These are phyloP conservation scores for Fusarium chaquense DNA, from an alignment of 2,329 filamentous ascomycete genomes.

Conservation along the genomic window DNA sequence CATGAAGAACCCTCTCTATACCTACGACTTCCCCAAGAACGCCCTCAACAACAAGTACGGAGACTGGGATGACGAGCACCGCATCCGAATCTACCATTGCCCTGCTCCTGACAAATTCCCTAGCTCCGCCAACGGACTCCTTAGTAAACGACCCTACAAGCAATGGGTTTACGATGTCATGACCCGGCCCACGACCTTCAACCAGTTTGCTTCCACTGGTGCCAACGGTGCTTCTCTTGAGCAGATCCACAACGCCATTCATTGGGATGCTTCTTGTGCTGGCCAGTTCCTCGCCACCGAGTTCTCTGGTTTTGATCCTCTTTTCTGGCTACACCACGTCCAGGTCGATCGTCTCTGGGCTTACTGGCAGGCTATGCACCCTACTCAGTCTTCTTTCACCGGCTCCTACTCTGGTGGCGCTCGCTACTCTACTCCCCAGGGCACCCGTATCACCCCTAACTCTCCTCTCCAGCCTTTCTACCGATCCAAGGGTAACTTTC, in stretches of 20 bases:
- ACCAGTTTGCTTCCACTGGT: constrained; percentile 52
- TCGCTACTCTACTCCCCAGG: constrained; percentile 57
- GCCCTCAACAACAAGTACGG: constrained; percentile 56
- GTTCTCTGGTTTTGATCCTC: constrained; percentile 60
- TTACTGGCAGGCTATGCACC: constrained; percentile 62
- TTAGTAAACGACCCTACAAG: constrained; percentile 53
- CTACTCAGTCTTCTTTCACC: constrained; percentile 52
- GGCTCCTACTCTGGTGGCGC: constrained; percentile 52
- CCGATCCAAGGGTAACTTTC: constrained; percentile 53
- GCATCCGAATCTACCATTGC: constrained; percentile 57
- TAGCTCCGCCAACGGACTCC: constrained; percentile 52
- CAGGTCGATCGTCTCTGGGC: constrained; percentile 75
- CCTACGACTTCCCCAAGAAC: constrained; percentile 61
- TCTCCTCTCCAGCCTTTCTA: constrained; percentile 66
- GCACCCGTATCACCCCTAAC: constrained; percentile 57
- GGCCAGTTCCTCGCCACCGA: constrained; percentile 56
- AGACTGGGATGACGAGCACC: constrained; percentile 46
- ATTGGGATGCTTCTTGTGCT: constrained; percentile 57
- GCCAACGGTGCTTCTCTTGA: constrained; percentile 57
- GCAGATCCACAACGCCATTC: constrained; percentile 58
- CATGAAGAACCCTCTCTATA: constrained; percentile 65
- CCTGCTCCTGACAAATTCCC: constrained; percentile 55
- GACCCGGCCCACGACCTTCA: constrained; percentile 53
- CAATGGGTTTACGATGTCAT: constrained; percentile 58
- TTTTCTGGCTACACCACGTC: constrained; percentile 64